Conservation (phyloP, 805 yeast species). For the Dipodascus albidus region DNA sequence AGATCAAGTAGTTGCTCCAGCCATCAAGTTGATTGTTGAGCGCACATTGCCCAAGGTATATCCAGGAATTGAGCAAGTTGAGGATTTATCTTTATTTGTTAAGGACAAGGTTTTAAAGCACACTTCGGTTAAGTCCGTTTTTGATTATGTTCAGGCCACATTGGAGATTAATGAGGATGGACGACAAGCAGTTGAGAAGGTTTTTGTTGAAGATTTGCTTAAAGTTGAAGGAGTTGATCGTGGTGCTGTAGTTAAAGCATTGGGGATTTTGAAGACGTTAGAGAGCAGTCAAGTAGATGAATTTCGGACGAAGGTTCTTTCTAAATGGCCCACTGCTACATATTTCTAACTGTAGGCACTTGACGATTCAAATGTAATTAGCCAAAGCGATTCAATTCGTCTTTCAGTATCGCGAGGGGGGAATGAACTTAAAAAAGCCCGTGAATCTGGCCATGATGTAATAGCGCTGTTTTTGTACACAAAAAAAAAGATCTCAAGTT, state of each 20-base stretch:
- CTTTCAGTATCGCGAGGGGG: no score
- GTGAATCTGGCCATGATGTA: no score
- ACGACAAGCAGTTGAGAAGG: conserved; percentile 5
- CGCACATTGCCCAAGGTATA: conserved; percentile 12
- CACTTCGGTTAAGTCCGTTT: conserved; percentile 4
- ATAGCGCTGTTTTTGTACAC: no score
- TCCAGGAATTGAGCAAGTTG: background rate
- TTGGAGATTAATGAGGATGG: conserved; percentile 12
- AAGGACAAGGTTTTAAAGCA: background rate
- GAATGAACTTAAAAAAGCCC: no score
- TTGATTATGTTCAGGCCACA: conserved; percentile 21
- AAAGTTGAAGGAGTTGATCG: background rate
- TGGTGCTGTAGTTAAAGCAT: background rate
- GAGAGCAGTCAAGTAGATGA: conserved; percentile 4
- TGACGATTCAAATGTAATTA: no score
- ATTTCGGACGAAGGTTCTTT: conserved; percentile 1
- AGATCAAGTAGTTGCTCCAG: conserved; percentile 29
- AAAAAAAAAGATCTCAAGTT: no score
- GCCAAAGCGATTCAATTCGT: no score
- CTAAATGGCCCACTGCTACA: conserved; percentile 6
- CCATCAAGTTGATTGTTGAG: conserved; percentile 24
- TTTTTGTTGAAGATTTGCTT: conserved; percentile 1
- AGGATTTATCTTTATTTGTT: background rate
- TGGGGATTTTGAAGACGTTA: conserved; percentile 2
- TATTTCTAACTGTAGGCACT: no score